Evolutionary conservation across 768 basidiomycete species (phyloP).

Genomic region (Antrodiella citrinella): DNA sequence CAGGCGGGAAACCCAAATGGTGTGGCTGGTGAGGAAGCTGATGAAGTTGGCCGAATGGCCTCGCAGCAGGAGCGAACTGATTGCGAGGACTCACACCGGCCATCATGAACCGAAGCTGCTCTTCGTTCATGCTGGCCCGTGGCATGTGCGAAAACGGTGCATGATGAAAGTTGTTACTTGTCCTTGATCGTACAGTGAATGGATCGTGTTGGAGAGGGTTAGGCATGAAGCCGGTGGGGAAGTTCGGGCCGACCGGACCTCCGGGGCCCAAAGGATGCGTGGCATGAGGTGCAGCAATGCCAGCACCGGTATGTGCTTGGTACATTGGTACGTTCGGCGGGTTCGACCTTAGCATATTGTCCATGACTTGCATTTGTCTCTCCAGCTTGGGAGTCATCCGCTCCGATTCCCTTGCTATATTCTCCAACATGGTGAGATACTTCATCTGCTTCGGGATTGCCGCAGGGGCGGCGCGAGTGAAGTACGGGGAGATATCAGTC

Average conservation of each 20-base stretch:
- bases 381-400: conserved; percentile 35
- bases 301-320: background rate
- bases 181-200: conserved; percentile 28
- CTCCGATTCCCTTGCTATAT: conserved; percentile 67
- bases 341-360: background rate
- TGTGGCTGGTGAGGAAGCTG: background rate
- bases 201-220: conserved; percentile 16
- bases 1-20: conserved; percentile 1
- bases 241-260: conserved; percentile 11
- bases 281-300: conserved; percentile 20
- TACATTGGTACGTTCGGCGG: background rate
- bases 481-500: conserved; percentile 65
- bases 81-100: conserved; percentile 23
- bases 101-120: conserved; percentile 38
- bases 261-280: conserved; percentile 15
- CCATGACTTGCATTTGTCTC: conserved; percentile 13
- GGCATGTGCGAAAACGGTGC: conserved; percentile 14
- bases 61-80: conserved; percentile 6
- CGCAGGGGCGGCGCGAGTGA: conserved; percentile 44
- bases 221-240: conserved; percentile 8
- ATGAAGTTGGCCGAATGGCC: conserved; percentile 1
- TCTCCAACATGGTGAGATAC: conserved; percentile 64
- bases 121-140: conserved; percentile 45
- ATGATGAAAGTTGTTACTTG: conserved; percentile 24
- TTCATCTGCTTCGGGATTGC: conserved; percentile 56